Conservation (phyloP, 495 filamentous ascomycete species). For the Hapsidospora chrysogenum region DNA sequence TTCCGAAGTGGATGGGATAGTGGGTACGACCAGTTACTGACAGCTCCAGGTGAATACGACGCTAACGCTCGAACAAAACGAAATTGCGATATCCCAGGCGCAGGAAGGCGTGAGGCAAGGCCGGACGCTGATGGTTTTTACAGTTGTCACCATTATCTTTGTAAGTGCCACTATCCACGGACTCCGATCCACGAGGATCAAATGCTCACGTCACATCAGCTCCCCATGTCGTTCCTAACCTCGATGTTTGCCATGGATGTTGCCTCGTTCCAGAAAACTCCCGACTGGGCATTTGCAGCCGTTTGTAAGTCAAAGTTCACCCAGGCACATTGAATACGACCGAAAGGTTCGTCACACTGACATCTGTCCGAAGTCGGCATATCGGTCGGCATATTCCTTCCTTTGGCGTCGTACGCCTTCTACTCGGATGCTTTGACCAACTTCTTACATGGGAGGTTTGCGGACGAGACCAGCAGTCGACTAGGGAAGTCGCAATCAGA, state of each 20-base stretch:
- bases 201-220: too few species aligned
- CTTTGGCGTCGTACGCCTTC: neutral
- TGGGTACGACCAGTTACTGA: too few species aligned
- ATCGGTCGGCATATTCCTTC: neutral
- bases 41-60: too few species aligned
- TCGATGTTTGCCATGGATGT: neutral
- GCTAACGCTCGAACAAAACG: slow-evolving; percentile 38
- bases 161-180: slow-evolving; percentile 9
- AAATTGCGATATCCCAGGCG: slow-evolving; percentile 36
- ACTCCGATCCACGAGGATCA: neutral
- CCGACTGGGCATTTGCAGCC: neutral
- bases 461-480: too few species aligned
- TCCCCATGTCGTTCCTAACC: neutral
- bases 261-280: neutral
- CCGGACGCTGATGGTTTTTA: slow-evolving; percentile 46
- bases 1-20: too few species aligned
- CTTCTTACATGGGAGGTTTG: too few species aligned
- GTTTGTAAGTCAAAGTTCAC: too few species aligned
- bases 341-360: too few species aligned
- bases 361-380: too few species aligned
- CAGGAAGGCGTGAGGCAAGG: slow-evolving; percentile 40
- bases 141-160: slow-evolving; percentile 44
- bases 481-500: too few species aligned
- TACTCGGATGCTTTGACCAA: neutral
- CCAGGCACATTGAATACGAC: too few species aligned